A percentile compares a stretch with the other conserved stretches of the same genome.
Evolutionary conservation across 1,284 basidiomycete genomes (phyloP).

Genomic region (Marasmius tenuissimus): DNA sequence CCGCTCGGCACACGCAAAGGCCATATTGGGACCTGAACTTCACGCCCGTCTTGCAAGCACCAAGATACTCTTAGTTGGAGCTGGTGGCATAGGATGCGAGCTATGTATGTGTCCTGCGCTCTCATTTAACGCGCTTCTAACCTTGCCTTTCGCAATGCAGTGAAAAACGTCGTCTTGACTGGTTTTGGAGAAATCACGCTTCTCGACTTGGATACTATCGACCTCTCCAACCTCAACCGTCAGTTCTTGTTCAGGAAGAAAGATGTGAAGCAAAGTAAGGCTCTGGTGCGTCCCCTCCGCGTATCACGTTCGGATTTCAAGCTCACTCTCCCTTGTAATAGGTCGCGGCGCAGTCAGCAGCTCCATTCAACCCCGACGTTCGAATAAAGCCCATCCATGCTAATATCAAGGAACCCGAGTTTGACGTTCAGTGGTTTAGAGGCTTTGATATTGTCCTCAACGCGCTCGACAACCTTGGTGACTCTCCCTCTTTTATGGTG

Average conservation of each 20-base stretch:
- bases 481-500: slow-evolving; percentile 22
- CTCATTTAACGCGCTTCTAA: neutral
- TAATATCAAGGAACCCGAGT: slow-evolving; percentile 94
- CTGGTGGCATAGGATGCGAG: slow-evolving; percentile 97
- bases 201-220: slow-evolving; percentile 97
- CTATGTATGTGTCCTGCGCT: slow-evolving; percentile 59
- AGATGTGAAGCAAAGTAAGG: slow-evolving; percentile 96
- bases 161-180: slow-evolving; percentile 94
- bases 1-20: slow-evolving; percentile 53
- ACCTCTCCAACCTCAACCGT: slow-evolving; percentile 96
- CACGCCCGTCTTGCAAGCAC: slow-evolving; percentile 60
- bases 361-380: slow-evolving; percentile 90
- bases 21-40: slow-evolving; percentile 76
- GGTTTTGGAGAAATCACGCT: slow-evolving; percentile 93
- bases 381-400: slow-evolving; percentile 88
- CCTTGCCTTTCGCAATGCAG: slow-evolving; percentile 36
- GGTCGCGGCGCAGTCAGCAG: slow-evolving; percentile 89
- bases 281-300: slow-evolving; percentile 54
- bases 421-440: slow-evolving; percentile 89
- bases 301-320: slow-evolving; percentile 5
- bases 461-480: slow-evolving; percentile 94
- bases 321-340: slow-evolving; percentile 24
- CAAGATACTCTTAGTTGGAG: slow-evolving; percentile 89
- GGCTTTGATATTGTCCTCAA: slow-evolving; percentile 93
- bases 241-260: slow-evolving; percentile 98